phyloP scores from a whole-genome alignment of 176 grass and related monocot genomes.

The Avena atlantica region DNA sequence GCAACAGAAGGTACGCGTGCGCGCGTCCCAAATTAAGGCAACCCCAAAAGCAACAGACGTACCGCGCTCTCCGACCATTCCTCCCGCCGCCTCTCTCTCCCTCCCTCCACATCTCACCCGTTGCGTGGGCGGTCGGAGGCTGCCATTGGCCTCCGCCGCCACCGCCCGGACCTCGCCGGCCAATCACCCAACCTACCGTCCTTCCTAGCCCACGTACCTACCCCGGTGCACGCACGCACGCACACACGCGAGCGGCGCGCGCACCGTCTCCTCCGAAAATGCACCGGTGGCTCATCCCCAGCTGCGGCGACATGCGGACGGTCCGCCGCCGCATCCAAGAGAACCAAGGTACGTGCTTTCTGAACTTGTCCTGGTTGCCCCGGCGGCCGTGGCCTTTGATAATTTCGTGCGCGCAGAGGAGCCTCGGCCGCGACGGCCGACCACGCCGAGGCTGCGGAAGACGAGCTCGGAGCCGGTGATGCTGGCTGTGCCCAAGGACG shows the following conservation, averaged over 20 bases:
- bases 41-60: constrained; percentile 16
- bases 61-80: constrained; percentile 29
- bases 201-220: not conserved
- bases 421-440: not conserved
- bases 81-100: constrained; percentile 16
- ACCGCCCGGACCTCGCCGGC: not conserved
- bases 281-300: constrained; percentile 54
- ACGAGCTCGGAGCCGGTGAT: constrained; percentile 55
- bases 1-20: not conserved
- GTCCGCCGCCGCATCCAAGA: constrained; percentile 38
- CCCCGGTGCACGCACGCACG: not conserved
- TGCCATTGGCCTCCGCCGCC: constrained; percentile 48
- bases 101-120: not conserved
- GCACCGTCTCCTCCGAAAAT: constrained; percentile 20
- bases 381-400: too few relatives aligned
- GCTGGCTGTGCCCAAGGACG: constrained; percentile 62
- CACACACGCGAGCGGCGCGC: too few relatives aligned
- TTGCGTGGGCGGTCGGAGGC: constrained; percentile 56
- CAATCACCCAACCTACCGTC: not conserved
- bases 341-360: constrained; percentile 20
- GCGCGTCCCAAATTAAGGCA: constrained; percentile 22
- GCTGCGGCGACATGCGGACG: constrained; percentile 51
- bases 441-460: constrained; percentile 53
- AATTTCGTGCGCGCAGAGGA: not conserved
- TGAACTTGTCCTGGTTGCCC: too few relatives aligned